phyloP scores from a whole-genome alignment of 345 rosid genomes.

The Viola odorata region DNA sequence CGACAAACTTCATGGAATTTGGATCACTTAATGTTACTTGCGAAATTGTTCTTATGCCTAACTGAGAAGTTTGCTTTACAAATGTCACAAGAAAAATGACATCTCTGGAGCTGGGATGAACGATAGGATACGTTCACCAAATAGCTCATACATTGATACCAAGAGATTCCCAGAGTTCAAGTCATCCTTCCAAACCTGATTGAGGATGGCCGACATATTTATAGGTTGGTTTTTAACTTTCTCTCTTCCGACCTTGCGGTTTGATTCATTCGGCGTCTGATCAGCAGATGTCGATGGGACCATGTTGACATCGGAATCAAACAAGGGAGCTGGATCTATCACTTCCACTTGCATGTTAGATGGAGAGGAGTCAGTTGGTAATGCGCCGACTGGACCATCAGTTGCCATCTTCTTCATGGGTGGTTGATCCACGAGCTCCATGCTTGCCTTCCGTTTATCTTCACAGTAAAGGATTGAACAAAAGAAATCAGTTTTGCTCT shows the following conservation, averaged over 20 bases:
- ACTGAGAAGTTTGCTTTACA: background rate
- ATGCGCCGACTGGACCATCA: conserved; percentile 39
- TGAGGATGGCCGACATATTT: conserved; percentile 45
- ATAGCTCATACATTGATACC: conserved; percentile 54
- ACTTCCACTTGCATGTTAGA: conserved; percentile 40
- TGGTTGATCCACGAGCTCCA: conserved; percentile 40
- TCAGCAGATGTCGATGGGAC: conserved; percentile 38
- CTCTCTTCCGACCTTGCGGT: conserved; percentile 19
- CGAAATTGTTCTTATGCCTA: background rate
- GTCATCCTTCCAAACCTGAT: conserved; percentile 78
- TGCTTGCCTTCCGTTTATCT: conserved; percentile 55
- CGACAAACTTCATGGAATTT: too few species aligned
- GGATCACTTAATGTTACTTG: too few species aligned
- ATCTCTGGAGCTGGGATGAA: conserved; percentile 76
- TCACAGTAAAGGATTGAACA: background rate
- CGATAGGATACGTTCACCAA: conserved; percentile 65
- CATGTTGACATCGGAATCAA: conserved; percentile 21
- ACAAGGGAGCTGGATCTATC: conserved; percentile 23
- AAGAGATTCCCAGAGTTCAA: conserved; percentile 59
- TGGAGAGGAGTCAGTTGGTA: conserved; percentile 24
- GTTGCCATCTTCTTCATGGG: conserved; percentile 48
- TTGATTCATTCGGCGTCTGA: conserved; percentile 20
- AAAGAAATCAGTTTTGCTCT: conserved; percentile 2
- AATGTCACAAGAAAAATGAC: conserved; percentile 55
- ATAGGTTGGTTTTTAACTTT: conserved; percentile 23